These are phyloP conservation scores for Chenopodium quinoa DNA, from an alignment of 148 eudicot genomes.

Conservation along the genomic window DNA sequence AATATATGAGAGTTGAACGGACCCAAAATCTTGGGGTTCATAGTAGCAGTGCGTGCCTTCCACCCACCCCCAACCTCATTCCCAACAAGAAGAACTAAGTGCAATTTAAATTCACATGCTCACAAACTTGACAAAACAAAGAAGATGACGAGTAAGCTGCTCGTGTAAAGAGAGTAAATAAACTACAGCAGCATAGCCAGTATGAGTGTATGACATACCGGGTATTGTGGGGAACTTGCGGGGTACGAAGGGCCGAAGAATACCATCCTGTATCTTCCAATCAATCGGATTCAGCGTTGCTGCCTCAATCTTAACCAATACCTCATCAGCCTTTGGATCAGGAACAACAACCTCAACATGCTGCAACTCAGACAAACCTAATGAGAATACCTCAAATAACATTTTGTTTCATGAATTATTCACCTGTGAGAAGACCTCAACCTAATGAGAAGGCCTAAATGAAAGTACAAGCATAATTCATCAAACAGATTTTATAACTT, in stretches of 20 bases:
- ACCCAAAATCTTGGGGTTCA: not conserved
- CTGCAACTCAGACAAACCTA: slow-evolving; percentile 39
- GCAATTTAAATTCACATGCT: not conserved
- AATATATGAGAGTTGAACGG: too few species aligned
- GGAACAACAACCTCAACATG: slow-evolving; percentile 76
- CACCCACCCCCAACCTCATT: not conserved
- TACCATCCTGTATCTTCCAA: slow-evolving; percentile 67
- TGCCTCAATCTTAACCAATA: slow-evolving; percentile 75
- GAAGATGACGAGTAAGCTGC: not conserved
- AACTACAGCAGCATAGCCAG: not conserved
- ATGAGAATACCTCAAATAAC: not conserved
- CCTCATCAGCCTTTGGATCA: slow-evolving; percentile 55
- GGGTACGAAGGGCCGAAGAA: slow-evolving; percentile 52
- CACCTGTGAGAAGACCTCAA: too few species aligned
- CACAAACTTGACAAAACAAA: not conserved
- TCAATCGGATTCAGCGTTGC: slow-evolving; percentile 69
- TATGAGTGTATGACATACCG: slow-evolving; percentile 34
- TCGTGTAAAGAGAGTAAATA: not conserved
- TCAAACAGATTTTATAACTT: too few species aligned
- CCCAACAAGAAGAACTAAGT: not conserved
- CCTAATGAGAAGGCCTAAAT: not conserved
- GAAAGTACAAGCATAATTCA: not conserved
- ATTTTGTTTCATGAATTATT: not conserved
- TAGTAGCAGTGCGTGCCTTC: not conserved
- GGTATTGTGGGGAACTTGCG: slow-evolving; percentile 68